phyloP scores from a whole-genome alignment of 1,284 basidiomycete species.

The Ceratobasidium sp. region DNA sequence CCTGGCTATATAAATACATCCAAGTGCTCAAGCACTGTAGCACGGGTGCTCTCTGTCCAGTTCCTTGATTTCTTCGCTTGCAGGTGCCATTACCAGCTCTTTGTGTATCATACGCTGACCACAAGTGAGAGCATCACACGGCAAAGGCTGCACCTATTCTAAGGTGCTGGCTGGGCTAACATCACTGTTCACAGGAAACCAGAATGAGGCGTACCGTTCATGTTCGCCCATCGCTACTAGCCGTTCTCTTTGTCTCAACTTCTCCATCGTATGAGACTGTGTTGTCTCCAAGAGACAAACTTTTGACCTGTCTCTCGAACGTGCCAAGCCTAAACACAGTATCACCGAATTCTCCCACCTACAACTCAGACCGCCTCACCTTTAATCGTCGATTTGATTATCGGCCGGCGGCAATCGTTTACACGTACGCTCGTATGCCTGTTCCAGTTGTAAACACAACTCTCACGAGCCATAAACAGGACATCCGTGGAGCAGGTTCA shows the following conservation, averaged over 20 bases:
- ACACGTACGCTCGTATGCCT: conserved; percentile 31
- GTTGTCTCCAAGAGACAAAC: conserved; percentile 14
- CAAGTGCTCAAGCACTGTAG: too few species aligned
- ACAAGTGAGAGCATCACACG: too few species aligned
- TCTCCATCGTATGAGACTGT: not conserved
- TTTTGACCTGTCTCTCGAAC: conserved; percentile 24
- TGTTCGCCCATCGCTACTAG: not conserved
- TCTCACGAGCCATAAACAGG: not conserved
- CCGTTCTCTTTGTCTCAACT: not conserved
- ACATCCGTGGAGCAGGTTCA: conserved; percentile 38
- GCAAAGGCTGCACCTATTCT: too few species aligned
- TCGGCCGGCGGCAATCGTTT: conserved; percentile 40
- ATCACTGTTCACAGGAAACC: too few species aligned
- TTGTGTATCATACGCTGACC: too few species aligned
- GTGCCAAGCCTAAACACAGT: conserved; percentile 27
- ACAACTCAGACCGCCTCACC: conserved; percentile 22
- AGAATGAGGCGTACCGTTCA: not conserved
- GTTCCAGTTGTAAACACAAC: not conserved
- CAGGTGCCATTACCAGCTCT: too few species aligned
- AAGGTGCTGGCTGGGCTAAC: too few species aligned
- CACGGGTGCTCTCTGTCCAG: too few species aligned
- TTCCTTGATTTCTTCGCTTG: too few species aligned
- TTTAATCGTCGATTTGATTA: conserved; percentile 42
- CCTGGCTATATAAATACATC: too few species aligned
- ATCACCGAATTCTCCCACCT: conserved; percentile 19